These are phyloP conservation scores for Clohesyomyces aquaticus DNA, from an alignment of 495 filamentous ascomycete genomes.

Conservation along the genomic window DNA sequence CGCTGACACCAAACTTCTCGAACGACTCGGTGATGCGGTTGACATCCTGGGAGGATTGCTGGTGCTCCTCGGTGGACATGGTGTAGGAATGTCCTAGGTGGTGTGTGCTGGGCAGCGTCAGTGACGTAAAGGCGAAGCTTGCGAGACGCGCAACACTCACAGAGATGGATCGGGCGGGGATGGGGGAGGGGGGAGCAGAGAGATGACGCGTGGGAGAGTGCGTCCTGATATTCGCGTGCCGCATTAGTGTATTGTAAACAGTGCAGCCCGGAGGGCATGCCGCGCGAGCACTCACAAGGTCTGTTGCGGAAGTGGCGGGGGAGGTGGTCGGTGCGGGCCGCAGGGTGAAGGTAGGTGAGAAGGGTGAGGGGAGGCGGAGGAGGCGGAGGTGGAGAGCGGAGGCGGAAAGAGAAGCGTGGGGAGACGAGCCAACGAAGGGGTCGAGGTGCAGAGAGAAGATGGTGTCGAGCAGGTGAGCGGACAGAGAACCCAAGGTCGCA, in stretches of 20 bases:
- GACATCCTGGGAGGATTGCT: slow-evolving; percentile 37
- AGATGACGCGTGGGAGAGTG: slow-evolving; percentile 24
- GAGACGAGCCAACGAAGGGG: slow-evolving; percentile 31
- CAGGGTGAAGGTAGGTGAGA: slow-evolving; percentile 24
- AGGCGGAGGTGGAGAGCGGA: slow-evolving; percentile 37
- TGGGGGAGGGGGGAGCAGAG: slow-evolving; percentile 21
- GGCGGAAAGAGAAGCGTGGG: slow-evolving; percentile 20
- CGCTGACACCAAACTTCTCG: slow-evolving; percentile 38
- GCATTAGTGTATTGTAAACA: slow-evolving; percentile 29
- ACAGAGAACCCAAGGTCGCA: no score
- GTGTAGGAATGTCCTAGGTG: slow-evolving; percentile 37
- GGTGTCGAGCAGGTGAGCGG: slow-evolving; percentile 3
- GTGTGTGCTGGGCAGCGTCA: slow-evolving; percentile 21
- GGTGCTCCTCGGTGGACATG: slow-evolving; percentile 48
- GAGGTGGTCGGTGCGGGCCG: slow-evolving; percentile 38
- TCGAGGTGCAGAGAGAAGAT: slow-evolving; percentile 12
- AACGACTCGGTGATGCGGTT: slow-evolving; percentile 42
- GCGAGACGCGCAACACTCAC: slow-evolving; percentile 18
- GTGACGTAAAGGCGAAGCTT: slow-evolving; percentile 21
- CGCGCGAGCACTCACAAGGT: slow-evolving; percentile 36
- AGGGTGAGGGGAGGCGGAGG: slow-evolving; percentile 40
- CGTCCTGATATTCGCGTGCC: slow-evolving; percentile 16
- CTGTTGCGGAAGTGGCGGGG: slow-evolving; percentile 41
- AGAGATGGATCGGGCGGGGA: slow-evolving; percentile 24
- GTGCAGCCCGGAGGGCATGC: slow-evolving; percentile 39